phyloP scores from a whole-genome alignment of 1,284 basidiomycete species.

The Pseudozyma sp. region DNA sequence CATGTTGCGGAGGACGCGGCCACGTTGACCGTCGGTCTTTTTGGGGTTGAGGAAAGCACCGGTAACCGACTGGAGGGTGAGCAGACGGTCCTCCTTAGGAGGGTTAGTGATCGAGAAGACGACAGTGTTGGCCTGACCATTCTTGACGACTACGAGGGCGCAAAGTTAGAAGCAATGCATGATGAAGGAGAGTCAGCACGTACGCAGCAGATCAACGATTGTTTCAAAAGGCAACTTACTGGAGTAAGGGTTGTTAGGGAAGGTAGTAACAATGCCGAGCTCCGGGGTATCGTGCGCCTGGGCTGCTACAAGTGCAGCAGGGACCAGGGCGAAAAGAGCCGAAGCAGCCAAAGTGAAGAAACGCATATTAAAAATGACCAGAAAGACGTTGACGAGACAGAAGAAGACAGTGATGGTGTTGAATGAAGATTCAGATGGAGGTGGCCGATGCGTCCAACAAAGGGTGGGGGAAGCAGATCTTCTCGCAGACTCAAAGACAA shows the following conservation, averaged over 20 bases:
- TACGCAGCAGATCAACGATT: background rate
- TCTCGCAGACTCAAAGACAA: too few species aligned
- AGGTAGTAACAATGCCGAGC: slow-evolving; percentile 62
- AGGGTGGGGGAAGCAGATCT: slow-evolving; percentile 6
- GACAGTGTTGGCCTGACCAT: slow-evolving; percentile 66
- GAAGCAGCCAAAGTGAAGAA: slow-evolving; percentile 38
- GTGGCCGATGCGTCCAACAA: background rate
- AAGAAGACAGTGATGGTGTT: background rate
- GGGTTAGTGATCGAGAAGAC: slow-evolving; percentile 63
- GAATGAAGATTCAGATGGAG: background rate
- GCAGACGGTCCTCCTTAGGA: slow-evolving; percentile 56
- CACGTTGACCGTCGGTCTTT: slow-evolving; percentile 59
- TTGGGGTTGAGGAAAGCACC: slow-evolving; percentile 66
- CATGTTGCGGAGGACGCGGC: slow-evolving; percentile 67
- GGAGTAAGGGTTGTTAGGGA: slow-evolving; percentile 65
- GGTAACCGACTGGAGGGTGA: slow-evolving; percentile 61
- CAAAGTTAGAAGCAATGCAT: background rate
- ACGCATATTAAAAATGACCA: slow-evolving; percentile 21
- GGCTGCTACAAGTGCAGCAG: slow-evolving; percentile 41
- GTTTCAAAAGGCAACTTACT: slow-evolving; percentile 30
- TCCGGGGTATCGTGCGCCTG: slow-evolving; percentile 61
- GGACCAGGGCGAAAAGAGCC: slow-evolving; percentile 37
- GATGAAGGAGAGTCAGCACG: slow-evolving; percentile 5
- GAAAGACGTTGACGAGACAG: background rate
- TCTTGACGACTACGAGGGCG: slow-evolving; percentile 55